Conservation (phyloP, 2,329 filamentous ascomycete species). For the Botrytis fragariae region DNA sequence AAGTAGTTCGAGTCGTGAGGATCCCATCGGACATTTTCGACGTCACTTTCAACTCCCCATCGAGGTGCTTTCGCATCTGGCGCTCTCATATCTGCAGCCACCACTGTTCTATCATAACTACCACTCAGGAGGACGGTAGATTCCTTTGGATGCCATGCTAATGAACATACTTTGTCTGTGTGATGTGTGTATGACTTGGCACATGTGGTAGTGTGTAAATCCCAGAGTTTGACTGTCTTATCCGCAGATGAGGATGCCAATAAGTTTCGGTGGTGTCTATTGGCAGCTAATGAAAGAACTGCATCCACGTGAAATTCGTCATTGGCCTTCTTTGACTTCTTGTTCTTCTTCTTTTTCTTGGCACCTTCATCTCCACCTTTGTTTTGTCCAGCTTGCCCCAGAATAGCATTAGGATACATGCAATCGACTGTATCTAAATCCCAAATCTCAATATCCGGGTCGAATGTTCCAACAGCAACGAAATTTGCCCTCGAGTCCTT, state of each 20-base stretch:
- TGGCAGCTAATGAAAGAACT: slow-evolving; percentile 85
- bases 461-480: slow-evolving; percentile 93
- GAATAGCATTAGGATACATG: slow-evolving; percentile 97
- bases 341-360: slow-evolving; percentile 78
- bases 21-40: slow-evolving; percentile 91
- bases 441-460: slow-evolving; percentile 98
- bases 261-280: slow-evolving; percentile 89
- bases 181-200: slow-evolving; percentile 96
- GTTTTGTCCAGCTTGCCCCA: slow-evolving; percentile 65
- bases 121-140: slow-evolving; percentile 87
- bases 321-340: slow-evolving; percentile 85
- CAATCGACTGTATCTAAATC: slow-evolving; percentile 92
- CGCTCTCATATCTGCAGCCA: slow-evolving; percentile 94
- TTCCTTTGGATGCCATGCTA: slow-evolving; percentile 88
- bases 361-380: slow-evolving; percentile 50
- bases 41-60: slow-evolving; percentile 94
- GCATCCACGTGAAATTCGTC: slow-evolving; percentile 93
- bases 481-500: slow-evolving; percentile 78
- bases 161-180: slow-evolving; percentile 94
- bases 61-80: slow-evolving; percentile 76
- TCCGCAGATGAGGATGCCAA: slow-evolving; percentile 94
- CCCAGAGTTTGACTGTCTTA: slow-evolving; percentile 97
- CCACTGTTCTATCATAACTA: slow-evolving; percentile 90
- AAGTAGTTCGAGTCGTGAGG: slow-evolving; percentile 91
- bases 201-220: slow-evolving; percentile 85